Evolutionary conservation across 306 rosid species (phyloP), one percentile per base, ranked within the genome.

Genomic region (Hippophae rhamnoides): DNA sequence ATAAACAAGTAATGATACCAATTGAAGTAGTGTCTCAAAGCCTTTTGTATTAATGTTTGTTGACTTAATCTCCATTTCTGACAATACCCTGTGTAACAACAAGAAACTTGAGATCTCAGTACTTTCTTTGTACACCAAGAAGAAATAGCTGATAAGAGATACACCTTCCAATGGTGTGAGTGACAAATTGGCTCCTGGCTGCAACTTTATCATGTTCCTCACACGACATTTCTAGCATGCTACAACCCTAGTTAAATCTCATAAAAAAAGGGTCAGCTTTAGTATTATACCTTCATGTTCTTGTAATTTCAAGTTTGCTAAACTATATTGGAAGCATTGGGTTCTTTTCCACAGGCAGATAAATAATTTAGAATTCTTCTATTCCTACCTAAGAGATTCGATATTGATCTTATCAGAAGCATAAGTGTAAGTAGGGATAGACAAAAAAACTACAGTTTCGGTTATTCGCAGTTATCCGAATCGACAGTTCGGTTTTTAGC

Each of bases 101-200:
- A 8, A 58, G 58, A 49, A 0, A 54, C 46, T 9, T 52, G 56
- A 48, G 7, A 13, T 54, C 40, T 43, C 47, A 25, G 41, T 41
- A 53, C 44, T 5, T 66, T 54, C 47, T 49, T 25, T 41, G 23
- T 1, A 3, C 57, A 13, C 13, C 47, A 62, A 10, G 54, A 1
- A 10, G 59, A n/a, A 13, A 2, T 13, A 1, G 40, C 5, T 11
- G 13, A n/a, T 8, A 38, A 14, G n/a, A 43, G 25, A 58, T 41
- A 8, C 26, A 82, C 93, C 93, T 82, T 54, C 84, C 93, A 51
- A 85, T 75, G 9, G 82, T 69, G 76, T 85, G 93, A 7, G 93
- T 77, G 44, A 82, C 51, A 61, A 85, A 82, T 66, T 85, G 93
- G 71, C 84, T 82, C 64, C 63, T 79, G 1, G 93, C 87, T 52